Conservation (phyloP, 139 green algal species). For the Coccomyxa sp. region DNA sequence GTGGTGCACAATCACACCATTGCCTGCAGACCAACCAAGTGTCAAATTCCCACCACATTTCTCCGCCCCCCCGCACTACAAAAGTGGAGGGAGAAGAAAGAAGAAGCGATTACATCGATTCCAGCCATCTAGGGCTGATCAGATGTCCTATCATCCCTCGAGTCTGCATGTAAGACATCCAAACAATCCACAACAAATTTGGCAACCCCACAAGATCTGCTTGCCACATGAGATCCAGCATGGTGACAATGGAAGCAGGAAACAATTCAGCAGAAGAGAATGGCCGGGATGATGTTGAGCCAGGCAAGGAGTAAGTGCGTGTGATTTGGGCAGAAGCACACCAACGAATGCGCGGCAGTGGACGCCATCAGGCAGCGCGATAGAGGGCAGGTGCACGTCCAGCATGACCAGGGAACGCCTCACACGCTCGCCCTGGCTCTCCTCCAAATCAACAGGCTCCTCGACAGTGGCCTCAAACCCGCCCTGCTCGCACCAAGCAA, state of each 20-base stretch:
- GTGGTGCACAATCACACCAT: conserved; percentile 61
- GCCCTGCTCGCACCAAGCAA: neutral
- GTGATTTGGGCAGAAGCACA: neutral
- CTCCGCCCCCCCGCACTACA: conserved; percentile 4
- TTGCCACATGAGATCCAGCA: too few relatives aligned
- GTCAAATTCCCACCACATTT: neutral
- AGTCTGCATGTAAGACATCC: too few relatives aligned
- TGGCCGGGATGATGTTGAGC: too few relatives aligned
- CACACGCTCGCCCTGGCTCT: conserved; percentile 25
- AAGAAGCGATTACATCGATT: too few relatives aligned
- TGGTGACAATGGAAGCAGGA: too few relatives aligned
- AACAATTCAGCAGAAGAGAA: too few relatives aligned
- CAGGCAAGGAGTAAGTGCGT: too few relatives aligned
- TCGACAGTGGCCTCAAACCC: conserved; percentile 2
- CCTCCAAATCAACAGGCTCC: conserved; percentile 3
- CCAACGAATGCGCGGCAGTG: conserved; percentile 53
- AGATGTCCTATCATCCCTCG: too few relatives aligned
- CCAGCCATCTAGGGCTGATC: too few relatives aligned
- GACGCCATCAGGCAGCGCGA: conserved; percentile 83
- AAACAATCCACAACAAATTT: too few relatives aligned
- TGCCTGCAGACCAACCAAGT: conserved; percentile 24
- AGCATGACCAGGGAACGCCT: conserved; percentile 47
- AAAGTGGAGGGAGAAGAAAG: neutral
- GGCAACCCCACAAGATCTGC: too few relatives aligned
- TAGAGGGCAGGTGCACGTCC: conserved; percentile 78